These are phyloP conservation scores for Puccinellia tenuiflora DNA, from an alignment of 176 grass and related monocot species.

Conservation along the genomic window DNA sequence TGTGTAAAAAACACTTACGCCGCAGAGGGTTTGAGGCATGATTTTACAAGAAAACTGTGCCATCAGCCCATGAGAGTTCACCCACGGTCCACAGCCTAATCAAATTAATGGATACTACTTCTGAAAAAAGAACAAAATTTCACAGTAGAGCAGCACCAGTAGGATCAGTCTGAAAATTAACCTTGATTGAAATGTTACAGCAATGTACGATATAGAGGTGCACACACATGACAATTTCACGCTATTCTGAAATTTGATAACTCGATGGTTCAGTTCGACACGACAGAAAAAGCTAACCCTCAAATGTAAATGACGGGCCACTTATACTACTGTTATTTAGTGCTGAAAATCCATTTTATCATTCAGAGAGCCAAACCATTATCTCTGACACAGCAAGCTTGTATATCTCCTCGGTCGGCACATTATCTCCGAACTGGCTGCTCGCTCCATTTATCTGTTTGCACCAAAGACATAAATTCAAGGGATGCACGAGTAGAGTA, in stretches of 20 bases:
- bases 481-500: not conserved
- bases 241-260: not conserved
- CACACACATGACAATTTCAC: not conserved
- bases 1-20: too few relatives aligned
- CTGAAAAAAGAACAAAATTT: not conserved
- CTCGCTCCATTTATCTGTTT: conserved; percentile 29
- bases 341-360: not conserved
- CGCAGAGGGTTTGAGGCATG: not conserved
- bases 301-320: not conserved
- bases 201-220: not conserved
- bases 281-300: not conserved
- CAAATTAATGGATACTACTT: not conserved
- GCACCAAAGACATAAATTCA: not conserved
- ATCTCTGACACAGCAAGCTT: conserved; percentile 58
- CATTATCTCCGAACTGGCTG: not conserved
- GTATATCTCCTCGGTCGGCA: conserved; percentile 36
- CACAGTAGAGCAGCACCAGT: not conserved
- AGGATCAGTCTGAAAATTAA: too few relatives aligned
- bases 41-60: not conserved
- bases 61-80: not conserved
- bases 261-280: not conserved
- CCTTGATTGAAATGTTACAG: not conserved
- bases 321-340: too few relatives aligned
- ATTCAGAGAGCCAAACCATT: conserved; percentile 50
- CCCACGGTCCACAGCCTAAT: not conserved